phyloP scores from a whole-genome alignment of 73 alveolate genomes.

The Tetrahymena malaccensis region DNA sequence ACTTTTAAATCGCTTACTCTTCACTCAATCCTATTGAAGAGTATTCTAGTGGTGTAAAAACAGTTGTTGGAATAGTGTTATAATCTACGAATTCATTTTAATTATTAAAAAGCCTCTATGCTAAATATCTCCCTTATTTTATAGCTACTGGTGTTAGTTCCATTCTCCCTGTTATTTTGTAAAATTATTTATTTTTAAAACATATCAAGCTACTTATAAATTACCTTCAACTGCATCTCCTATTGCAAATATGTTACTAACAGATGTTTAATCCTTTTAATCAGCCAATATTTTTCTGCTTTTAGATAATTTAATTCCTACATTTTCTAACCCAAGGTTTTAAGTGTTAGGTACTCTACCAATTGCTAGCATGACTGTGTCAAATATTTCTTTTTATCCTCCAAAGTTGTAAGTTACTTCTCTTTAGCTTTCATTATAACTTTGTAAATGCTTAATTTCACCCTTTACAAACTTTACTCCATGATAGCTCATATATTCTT shows the following conservation, averaged over 20 bases:
- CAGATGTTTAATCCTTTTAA: conserved; percentile 80
- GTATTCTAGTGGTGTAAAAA: conserved; percentile 96
- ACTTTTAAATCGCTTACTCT: conserved; percentile 75
- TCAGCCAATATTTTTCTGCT: conserved; percentile 67
- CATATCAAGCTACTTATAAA: background rate
- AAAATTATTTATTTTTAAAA: background rate
- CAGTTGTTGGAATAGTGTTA: conserved; percentile 93
- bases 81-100: conserved; percentile 81
- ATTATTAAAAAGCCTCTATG: conserved; percentile 80
- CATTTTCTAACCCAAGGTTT: conserved; percentile 60
- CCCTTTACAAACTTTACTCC: conserved; percentile 80
- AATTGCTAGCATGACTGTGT: conserved; percentile 86
- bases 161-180: conserved; percentile 55
- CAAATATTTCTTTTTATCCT: conserved; percentile 64
- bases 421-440: conserved; percentile 58
- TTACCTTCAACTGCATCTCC: conserved; percentile 89
- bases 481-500: conserved; percentile 68
- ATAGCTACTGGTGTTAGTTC: conserved; percentile 98
- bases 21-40: conserved; percentile 89
- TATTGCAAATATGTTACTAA: conserved; percentile 87
- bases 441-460: conserved; percentile 60
- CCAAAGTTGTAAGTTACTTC: conserved; percentile 58
- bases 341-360: conserved; percentile 88
- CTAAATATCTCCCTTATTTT: conserved; percentile 88
- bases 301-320: conserved; percentile 69